These are phyloP conservation scores for Exophiala oligosperma DNA, from an alignment of 2,329 filamentous ascomycete species.

Conservation along the genomic window DNA sequence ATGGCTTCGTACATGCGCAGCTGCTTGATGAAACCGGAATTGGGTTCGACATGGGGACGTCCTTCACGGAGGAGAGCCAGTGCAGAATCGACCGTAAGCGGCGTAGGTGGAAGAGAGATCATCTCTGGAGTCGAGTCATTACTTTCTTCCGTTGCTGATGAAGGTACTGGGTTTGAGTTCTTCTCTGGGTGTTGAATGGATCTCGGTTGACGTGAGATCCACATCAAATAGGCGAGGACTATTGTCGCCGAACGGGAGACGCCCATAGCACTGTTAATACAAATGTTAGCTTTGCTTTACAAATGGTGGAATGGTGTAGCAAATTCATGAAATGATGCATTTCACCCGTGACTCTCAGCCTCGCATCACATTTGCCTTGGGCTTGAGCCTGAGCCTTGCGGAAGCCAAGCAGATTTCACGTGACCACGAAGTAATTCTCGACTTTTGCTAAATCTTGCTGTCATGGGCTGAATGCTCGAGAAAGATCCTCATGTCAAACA, in stretches of 20 bases:
- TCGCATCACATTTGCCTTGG: too few relatives aligned
- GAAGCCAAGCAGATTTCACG: conserved; percentile 3
- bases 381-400: too few relatives aligned
- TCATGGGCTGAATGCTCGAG: too few relatives aligned
- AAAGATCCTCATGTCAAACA: too few relatives aligned
- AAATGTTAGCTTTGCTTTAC: conserved; percentile 18
- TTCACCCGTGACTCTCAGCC: not conserved
- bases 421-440: too few relatives aligned
- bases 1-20: conserved; percentile 84
- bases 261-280: conserved; percentile 78
- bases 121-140: conserved; percentile 41
- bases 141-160: not conserved
- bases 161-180: conserved; percentile 35
- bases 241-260: conserved; percentile 89
- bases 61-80: conserved; percentile 68
- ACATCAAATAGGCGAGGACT: conserved; percentile 80
- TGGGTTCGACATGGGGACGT: conserved; percentile 81
- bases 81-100: conserved; percentile 50
- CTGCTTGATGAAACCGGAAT: conserved; percentile 87
- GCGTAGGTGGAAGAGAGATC: conserved; percentile 50
- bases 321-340: not conserved
- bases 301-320: conserved; percentile 8
- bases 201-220: conserved; percentile 35
- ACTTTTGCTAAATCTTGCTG: too few relatives aligned
- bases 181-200: conserved; percentile 1